phyloP scores from a whole-genome alignment of 176 grass and related monocot genomes.

The Bromus sterilis region DNA sequence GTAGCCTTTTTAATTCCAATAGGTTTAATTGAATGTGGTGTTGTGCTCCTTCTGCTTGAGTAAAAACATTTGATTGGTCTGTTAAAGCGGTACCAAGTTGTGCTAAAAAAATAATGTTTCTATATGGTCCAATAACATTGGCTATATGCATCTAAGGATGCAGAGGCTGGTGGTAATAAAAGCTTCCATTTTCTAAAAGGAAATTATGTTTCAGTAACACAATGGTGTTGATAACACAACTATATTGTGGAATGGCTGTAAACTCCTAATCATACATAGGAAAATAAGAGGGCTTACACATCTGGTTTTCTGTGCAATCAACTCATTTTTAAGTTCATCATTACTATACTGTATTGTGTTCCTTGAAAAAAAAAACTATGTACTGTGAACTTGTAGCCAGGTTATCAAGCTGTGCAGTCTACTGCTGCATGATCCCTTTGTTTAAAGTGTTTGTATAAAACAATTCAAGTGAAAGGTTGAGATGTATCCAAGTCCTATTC shows the following conservation, averaged over 20 bases:
- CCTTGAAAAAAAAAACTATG: background rate
- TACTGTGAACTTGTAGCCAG: background rate
- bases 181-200: no score
- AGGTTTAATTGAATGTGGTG: background rate
- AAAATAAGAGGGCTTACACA: background rate
- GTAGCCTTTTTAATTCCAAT: background rate
- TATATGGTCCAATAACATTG: background rate
- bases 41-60: background rate
- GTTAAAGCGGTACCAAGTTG: background rate
- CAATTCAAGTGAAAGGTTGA: background rate
- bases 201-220: no score
- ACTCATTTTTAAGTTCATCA: background rate
- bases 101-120: background rate
- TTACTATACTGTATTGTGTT: background rate
- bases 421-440: background rate
- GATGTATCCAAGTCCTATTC: background rate
- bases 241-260: background rate
- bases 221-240: background rate
- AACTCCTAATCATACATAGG: slow-evolving; percentile 3
- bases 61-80: background rate
- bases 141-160: no score
- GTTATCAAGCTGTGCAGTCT: background rate
- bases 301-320: background rate
- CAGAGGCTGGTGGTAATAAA: no score
- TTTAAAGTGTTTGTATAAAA: background rate